These are phyloP conservation scores for Fusarium sp. DNA, from an alignment of 2,329 filamentous ascomycete genomes.

Conservation along the genomic window DNA sequence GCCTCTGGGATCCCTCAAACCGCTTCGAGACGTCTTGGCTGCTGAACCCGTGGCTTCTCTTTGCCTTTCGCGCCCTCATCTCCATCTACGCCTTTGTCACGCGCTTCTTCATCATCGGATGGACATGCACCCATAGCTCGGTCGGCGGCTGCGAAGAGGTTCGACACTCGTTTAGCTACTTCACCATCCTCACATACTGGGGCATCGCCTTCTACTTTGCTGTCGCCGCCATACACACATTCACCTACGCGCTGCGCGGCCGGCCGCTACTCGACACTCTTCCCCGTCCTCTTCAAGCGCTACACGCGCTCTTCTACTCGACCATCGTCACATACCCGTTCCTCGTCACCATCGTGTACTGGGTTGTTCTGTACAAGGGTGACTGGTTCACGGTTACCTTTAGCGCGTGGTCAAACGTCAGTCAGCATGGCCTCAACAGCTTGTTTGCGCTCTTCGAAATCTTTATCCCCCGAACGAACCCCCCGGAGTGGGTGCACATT, in stretches of 20 bases:
- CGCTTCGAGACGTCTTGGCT: slow-evolving; percentile 87
- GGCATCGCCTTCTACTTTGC: slow-evolving; percentile 84
- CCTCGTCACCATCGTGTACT: slow-evolving; percentile 78
- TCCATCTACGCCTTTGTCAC: slow-evolving; percentile 77
- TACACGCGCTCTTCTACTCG: slow-evolving; percentile 74
- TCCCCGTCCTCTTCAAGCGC: slow-evolving; percentile 71
- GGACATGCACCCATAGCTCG: slow-evolving; percentile 65
- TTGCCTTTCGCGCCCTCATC: slow-evolving; percentile 66
- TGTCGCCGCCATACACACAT: slow-evolving; percentile 75
- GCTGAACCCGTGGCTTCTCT: slow-evolving; percentile 73
- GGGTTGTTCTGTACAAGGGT: slow-evolving; percentile 68
- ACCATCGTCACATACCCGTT: slow-evolving; percentile 73
- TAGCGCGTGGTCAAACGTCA: slow-evolving; percentile 73
- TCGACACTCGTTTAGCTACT: slow-evolving; percentile 78
- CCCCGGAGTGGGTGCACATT: slow-evolving; percentile 72
- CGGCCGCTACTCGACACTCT: slow-evolving; percentile 68
- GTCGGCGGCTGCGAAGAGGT: slow-evolving; percentile 59
- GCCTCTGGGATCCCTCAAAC: slow-evolving; percentile 67
- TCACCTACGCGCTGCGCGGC: slow-evolving; percentile 70
- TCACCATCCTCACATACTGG: slow-evolving; percentile 87
- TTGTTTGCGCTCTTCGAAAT: slow-evolving; percentile 82
- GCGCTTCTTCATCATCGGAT: slow-evolving; percentile 77
- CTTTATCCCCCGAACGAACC: slow-evolving; percentile 72
- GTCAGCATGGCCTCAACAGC: slow-evolving; percentile 80
- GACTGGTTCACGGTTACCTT: slow-evolving; percentile 65